Conservation (phyloP, 108 stramenopile species). For the Fragilariopsis cylindrus region DNA sequence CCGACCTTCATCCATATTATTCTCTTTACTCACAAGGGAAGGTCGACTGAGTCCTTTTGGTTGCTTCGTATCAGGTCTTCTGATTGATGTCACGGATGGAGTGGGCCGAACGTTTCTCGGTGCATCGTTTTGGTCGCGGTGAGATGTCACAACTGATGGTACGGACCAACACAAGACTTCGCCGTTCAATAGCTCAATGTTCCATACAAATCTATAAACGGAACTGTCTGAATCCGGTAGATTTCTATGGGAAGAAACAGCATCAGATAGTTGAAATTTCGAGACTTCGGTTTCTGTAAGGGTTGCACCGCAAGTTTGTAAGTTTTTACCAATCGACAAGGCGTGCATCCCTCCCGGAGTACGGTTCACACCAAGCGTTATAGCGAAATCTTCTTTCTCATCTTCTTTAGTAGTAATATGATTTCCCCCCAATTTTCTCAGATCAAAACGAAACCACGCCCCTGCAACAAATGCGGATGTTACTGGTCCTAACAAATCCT, state of each 20-base stretch:
- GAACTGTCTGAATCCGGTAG: background rate
- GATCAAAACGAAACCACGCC: conserved; percentile 29
- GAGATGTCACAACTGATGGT: conserved; percentile 11
- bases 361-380: conserved; percentile 23
- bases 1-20: background rate
- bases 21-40: conserved; percentile 16
- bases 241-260: background rate
- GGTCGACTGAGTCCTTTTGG: conserved; percentile 24
- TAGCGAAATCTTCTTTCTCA: conserved; percentile 9
- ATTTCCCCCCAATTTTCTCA: background rate
- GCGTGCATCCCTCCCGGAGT: conserved; percentile 33
- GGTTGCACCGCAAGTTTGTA: conserved; percentile 7
- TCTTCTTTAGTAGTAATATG: background rate
- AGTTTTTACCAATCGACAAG: background rate
- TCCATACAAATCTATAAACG: conserved; percentile 32
- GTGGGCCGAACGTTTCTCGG: background rate
- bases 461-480: conserved; percentile 36
- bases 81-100: background rate
- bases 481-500: conserved; percentile 15
- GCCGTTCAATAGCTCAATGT: conserved; percentile 36
- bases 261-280: conserved; percentile 23
- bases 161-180: conserved; percentile 37
- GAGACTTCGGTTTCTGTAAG: conserved; percentile 18
- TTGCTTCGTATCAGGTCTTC: background rate
- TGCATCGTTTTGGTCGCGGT: background rate